A percentile compares a stretch with the other conserved stretches of the same genome.
Evolutionary conservation across 208 protist genomes (phyloP).

Genomic region (Sergeia podlipaevii): DNA sequence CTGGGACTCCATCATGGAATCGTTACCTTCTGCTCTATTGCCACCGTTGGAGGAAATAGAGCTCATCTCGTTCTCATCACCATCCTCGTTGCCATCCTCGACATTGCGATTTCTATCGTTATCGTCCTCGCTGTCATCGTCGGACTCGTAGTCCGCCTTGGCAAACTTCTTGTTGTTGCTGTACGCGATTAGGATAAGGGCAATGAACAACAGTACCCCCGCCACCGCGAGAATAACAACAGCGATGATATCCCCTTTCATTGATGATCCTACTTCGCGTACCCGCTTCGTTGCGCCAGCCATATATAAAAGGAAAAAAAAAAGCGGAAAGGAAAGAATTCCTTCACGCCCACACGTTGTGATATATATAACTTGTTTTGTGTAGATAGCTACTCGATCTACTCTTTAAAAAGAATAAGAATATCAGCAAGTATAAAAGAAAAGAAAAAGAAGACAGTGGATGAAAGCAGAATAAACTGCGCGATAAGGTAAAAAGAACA

Average conservation of each 20-base stretch:
- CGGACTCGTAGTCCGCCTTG: constrained; percentile 9
- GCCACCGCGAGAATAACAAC: neutral
- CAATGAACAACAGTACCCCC: constrained; percentile 1
- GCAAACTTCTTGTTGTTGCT: constrained; percentile 17
- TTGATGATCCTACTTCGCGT: neutral
- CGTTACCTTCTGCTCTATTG: neutral
- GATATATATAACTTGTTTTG: too few relatives aligned
- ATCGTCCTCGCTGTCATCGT: constrained; percentile 11
- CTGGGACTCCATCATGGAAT: neutral
- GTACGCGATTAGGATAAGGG: constrained; percentile 7
- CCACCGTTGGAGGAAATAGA: constrained; percentile 10
- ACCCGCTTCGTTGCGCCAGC: neutral
- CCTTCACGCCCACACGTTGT: neutral
- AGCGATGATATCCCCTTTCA: neutral
- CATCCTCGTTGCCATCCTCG: constrained; percentile 2
- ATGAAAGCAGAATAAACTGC: neutral
- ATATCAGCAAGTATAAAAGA: neutral
- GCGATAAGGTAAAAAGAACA: constrained; percentile 1
- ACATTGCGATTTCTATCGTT: neutral
- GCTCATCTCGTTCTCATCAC: constrained; percentile 18
- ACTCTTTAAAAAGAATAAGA: neutral
- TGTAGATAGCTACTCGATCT: too few relatives aligned
- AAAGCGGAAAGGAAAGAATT: neutral
- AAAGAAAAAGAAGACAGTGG: constrained; percentile 1
- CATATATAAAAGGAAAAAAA: neutral